phyloP scores from a whole-genome alignment of 306 rosid genomes.

The Fragaria nilgerrensis region DNA sequence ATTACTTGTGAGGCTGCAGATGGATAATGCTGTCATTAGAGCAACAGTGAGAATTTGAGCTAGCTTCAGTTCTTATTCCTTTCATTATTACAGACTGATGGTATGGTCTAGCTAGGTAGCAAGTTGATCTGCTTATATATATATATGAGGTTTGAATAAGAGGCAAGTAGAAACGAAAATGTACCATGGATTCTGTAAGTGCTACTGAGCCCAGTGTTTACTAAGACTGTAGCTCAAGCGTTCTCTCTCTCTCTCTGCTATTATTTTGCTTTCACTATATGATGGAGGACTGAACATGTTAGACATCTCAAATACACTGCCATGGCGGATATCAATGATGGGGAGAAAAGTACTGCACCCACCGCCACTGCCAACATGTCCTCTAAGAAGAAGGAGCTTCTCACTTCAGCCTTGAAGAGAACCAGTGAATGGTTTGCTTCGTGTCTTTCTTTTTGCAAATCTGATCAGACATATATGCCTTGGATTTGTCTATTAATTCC shows the following conservation, averaged over 20 bases:
- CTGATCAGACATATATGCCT: constrained; percentile 4
- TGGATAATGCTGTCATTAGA: constrained; percentile 12
- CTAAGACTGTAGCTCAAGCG: constrained; percentile 19
- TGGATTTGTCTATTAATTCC: background rate
- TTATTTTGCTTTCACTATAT: constrained; percentile 32
- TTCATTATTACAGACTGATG: constrained; percentile 26
- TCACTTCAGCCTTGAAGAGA: constrained; percentile 79
- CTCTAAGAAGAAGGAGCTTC: constrained; percentile 75
- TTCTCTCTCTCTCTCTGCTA: constrained; percentile 12
- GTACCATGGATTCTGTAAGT: constrained; percentile 31
- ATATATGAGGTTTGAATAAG: constrained; percentile 22
- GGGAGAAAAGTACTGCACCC: constrained; percentile 33
- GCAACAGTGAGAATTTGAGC: constrained; percentile 35
- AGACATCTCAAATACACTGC: constrained; percentile 33
- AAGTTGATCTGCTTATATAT: constrained; percentile 22
- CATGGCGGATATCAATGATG: constrained; percentile 54
- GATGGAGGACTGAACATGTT: constrained; percentile 37
- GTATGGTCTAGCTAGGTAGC: background rate
- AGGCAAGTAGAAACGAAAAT: constrained; percentile 32
- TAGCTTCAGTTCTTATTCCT: constrained; percentile 22
- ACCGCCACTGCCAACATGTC: constrained; percentile 51
- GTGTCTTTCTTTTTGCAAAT: background rate
- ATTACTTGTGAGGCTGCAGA: constrained; percentile 25
- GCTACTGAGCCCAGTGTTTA: constrained; percentile 2
- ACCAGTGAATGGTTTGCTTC: constrained; percentile 89